Conservation (phyloP, 2,329 filamentous ascomycete genomes). For the Botrytis byssoidea region DNA sequence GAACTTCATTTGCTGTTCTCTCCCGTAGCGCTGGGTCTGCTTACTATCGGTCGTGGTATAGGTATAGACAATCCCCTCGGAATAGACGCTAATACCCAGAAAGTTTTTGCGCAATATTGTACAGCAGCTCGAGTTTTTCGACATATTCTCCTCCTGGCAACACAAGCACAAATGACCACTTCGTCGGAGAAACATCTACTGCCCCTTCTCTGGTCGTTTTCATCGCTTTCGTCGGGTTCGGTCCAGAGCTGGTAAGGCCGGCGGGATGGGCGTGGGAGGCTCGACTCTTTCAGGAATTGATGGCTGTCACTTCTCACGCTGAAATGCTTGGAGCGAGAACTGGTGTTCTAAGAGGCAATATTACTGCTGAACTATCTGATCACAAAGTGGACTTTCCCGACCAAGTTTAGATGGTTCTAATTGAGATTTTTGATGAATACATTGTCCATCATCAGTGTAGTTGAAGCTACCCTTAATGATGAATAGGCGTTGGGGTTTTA, state of each 20-base stretch:
- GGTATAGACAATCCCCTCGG: background rate
- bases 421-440: background rate
- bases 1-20: background rate
- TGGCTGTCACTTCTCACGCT: conserved; percentile 18
- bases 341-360: conserved; percentile 10
- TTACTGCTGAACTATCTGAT: background rate
- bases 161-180: conserved; percentile 16
- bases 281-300: conserved; percentile 13
- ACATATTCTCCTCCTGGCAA: conserved; percentile 21
- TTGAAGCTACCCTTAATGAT: conserved; percentile 2
- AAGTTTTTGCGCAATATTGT: conserved; percentile 20
- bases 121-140: conserved; percentile 18
- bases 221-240: conserved; percentile 10
- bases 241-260: conserved; percentile 3
- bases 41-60: background rate
- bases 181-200: background rate
- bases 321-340: conserved; percentile 10
- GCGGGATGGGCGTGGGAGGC: conserved; percentile 7
- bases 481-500: conserved; percentile 21
- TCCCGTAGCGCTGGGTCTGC: conserved; percentile 6
- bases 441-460: background rate
- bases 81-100: conserved; percentile 6
- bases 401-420: conserved; percentile 25
- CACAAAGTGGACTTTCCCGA: conserved; percentile 14
- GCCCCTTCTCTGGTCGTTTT: background rate